Conservation (phyloP, 768 basidiomycete genomes). For the Clathrus columnatus region DNA sequence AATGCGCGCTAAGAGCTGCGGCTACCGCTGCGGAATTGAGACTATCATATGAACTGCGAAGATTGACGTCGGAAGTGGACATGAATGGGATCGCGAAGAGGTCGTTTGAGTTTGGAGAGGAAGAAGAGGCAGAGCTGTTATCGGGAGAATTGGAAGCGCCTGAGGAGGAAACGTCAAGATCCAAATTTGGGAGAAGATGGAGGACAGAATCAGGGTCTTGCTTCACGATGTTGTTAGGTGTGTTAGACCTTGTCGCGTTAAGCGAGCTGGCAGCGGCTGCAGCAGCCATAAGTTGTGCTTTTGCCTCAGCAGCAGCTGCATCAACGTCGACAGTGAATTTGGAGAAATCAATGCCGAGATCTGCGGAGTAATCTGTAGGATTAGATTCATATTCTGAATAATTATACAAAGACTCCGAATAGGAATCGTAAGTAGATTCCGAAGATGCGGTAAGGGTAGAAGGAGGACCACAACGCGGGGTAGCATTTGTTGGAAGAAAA, state of each 20-base stretch:
- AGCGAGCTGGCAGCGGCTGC: no score
- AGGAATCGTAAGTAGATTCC: constrained; percentile 64
- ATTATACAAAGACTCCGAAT: constrained; percentile 65
- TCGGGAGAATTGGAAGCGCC: background rate
- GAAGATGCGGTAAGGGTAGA: constrained; percentile 74
- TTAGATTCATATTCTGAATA: constrained; percentile 34
- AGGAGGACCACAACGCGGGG: constrained; percentile 59
- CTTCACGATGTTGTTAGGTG: constrained; percentile 4
- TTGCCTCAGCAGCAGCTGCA: constrained; percentile 37
- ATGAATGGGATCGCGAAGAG: background rate
- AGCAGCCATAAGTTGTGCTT: constrained; percentile 5
- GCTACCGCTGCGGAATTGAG: constrained; percentile 5
- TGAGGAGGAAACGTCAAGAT: background rate
- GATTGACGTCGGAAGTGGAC: background rate
- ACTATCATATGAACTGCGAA: constrained; percentile 5
- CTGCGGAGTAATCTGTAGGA: constrained; percentile 45
- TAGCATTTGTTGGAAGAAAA: constrained; percentile 47
- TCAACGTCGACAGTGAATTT: constrained; percentile 44
- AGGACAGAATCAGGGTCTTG: background rate
- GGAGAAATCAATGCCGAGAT: constrained; percentile 68
- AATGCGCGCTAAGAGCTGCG: constrained; percentile 2
- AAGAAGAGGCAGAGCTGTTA: background rate
- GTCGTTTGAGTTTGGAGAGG: background rate
- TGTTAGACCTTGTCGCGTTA: constrained; percentile 15
- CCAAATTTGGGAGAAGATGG: constrained; percentile 1